These are phyloP conservation scores for Ascochyta viciae-villosae DNA, from an alignment of 2,329 filamentous ascomycete genomes.

Conservation along the genomic window DNA sequence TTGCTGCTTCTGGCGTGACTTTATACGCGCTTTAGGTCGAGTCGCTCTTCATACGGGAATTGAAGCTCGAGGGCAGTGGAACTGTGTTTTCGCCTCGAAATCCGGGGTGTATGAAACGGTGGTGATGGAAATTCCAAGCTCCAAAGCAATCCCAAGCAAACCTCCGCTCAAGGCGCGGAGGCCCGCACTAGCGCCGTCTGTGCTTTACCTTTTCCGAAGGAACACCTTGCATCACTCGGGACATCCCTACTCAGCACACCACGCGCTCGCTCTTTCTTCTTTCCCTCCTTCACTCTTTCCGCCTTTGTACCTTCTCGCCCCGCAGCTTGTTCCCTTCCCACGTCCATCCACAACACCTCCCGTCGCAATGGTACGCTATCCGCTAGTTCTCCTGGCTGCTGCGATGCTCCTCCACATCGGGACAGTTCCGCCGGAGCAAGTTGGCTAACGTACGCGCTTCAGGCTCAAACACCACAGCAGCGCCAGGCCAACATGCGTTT, in stretches of 20 bases:
- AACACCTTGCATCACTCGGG: slow-evolving; percentile 45
- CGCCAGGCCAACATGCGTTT: slow-evolving; percentile 82
- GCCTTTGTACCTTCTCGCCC: not conserved
- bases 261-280: slow-evolving; percentile 7
- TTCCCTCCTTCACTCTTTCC: not conserved
- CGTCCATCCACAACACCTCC: not conserved
- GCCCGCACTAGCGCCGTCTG: slow-evolving; percentile 22
- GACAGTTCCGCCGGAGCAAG: not conserved
- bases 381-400: slow-evolving; percentile 1
- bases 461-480: slow-evolving; percentile 87
- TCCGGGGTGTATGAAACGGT: not conserved
- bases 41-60: not conserved
- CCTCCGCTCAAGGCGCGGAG: slow-evolving; percentile 23
- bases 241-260: slow-evolving; percentile 1
- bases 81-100: not conserved
- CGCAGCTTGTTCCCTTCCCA: not conserved
- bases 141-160: slow-evolving; percentile 18
- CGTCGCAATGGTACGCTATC: slow-evolving; percentile 25
- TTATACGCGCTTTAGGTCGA: not conserved
- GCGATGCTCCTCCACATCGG: slow-evolving; percentile 9
- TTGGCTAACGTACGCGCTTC: not conserved
- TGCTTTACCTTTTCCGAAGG: slow-evolving; percentile 29
- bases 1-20: not conserved
- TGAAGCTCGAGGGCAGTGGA: not conserved
- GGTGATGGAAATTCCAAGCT: not conserved